phyloP scores from a whole-genome alignment of 352 stramenopile species.

The Pythium angustatum region DNA sequence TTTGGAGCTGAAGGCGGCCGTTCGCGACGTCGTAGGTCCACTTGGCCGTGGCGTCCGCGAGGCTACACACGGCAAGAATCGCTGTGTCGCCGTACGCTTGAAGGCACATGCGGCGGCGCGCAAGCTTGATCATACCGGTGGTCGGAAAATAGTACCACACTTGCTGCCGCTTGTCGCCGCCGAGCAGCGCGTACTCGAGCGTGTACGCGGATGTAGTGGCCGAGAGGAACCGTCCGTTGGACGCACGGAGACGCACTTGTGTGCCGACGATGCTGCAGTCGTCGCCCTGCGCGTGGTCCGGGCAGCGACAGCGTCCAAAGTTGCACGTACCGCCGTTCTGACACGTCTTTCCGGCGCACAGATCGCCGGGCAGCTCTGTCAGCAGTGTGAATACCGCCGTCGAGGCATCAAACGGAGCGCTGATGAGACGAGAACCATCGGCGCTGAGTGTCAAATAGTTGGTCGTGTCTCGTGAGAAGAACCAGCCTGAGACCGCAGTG shows the following conservation, averaged over 20 bases:
- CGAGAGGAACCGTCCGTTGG: conserved; percentile 8
- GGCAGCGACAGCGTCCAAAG: conserved; percentile 9
- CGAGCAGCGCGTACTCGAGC: too few relatives aligned
- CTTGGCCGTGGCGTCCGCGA: too few relatives aligned
- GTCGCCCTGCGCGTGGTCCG: not conserved
- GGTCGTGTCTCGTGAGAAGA: conserved; percentile 11
- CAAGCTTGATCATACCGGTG: too few relatives aligned
- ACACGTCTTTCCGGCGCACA: conserved; percentile 12
- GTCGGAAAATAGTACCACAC: too few relatives aligned
- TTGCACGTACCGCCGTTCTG: conserved; percentile 10
- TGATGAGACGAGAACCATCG: conserved; percentile 2
- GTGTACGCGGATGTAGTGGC: too few relatives aligned
- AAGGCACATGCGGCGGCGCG: too few relatives aligned
- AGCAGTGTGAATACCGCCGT: not conserved
- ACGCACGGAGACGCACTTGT: not conserved
- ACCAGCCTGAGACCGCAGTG: not conserved
- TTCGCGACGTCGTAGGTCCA: too few relatives aligned
- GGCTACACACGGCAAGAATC: too few relatives aligned
- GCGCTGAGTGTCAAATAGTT: conserved; percentile 12
- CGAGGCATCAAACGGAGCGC: not conserved
- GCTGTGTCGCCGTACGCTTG: too few relatives aligned
- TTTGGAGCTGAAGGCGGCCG: too few relatives aligned
- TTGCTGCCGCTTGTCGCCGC: not conserved
- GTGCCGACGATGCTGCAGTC: not conserved
- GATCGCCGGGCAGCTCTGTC: too few relatives aligned